Evolutionary conservation across 305 asterid genomes (phyloP).

Genomic region (Fraxinus velutina): DNA sequence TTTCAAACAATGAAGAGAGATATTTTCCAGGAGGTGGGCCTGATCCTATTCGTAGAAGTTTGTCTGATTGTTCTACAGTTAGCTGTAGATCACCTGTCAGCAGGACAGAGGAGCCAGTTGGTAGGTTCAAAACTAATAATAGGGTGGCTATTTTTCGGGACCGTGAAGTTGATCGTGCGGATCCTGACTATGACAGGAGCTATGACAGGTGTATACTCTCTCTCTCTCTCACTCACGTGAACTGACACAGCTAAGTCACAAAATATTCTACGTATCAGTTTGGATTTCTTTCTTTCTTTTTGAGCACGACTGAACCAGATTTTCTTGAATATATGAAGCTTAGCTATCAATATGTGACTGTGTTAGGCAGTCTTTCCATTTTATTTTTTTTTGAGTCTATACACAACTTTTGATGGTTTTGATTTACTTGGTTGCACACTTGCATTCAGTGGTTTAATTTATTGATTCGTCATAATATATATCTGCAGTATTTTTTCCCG

Average conservation of each 20-base stretch:
- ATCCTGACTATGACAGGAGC: constrained; percentile 92
- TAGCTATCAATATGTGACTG: neutral
- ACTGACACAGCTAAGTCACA: neutral
- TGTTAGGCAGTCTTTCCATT: neutral
- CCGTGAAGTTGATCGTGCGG: constrained; percentile 87
- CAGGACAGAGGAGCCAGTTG: constrained; percentile 79
- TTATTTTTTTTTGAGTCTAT: neutral
- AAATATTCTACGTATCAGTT: neutral
- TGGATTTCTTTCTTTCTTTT: neutral
- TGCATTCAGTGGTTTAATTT: neutral
- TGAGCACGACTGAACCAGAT: neutral
- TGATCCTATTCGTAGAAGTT: constrained; percentile 52
- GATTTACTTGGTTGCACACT: neutral
- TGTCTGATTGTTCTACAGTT: constrained; percentile 61
- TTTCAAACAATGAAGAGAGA: constrained; percentile 56
- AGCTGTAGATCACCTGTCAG: constrained; percentile 69
- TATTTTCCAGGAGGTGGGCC: constrained; percentile 36
- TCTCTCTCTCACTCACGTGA: neutral
- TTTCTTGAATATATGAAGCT: neutral
- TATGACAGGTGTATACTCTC: constrained; percentile 64
- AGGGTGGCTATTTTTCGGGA: constrained; percentile 95
- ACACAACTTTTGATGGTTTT: neutral
- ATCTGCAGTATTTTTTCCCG: neutral
- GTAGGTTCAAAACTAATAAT: constrained; percentile 55
- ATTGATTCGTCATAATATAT: neutral